These are phyloP conservation scores for Rhodotorula toruloides DNA, from an alignment of 768 basidiomycete genomes.

Conservation along the genomic window DNA sequence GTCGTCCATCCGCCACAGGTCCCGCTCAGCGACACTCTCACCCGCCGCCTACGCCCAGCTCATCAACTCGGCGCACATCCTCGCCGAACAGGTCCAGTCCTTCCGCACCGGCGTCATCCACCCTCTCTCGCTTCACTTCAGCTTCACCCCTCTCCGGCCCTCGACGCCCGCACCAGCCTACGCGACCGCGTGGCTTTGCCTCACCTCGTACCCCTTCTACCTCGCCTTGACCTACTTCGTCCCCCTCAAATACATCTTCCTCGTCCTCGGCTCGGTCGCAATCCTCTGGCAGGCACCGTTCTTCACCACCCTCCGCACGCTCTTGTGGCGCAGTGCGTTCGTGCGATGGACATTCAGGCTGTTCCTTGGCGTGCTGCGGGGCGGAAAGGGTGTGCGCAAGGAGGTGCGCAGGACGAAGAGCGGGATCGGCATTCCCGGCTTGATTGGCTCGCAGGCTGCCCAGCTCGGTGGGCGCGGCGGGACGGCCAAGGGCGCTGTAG, in stretches of 20 bases:
- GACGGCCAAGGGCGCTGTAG: background rate
- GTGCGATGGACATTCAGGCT: constrained; percentile 27
- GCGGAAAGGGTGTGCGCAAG: constrained; percentile 13
- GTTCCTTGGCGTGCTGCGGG: constrained; percentile 18
- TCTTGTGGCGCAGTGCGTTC: constrained; percentile 29
- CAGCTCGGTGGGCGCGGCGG: background rate
- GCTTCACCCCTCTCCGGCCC: constrained; percentile 23
- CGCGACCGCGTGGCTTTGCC: constrained; percentile 37
- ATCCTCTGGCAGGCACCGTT: constrained; percentile 41
- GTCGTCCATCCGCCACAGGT: constrained; percentile 3
- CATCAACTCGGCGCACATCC: constrained; percentile 18
- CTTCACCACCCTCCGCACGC: constrained; percentile 22
- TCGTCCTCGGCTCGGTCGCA: constrained; percentile 32
- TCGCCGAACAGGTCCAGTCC: constrained; percentile 32
- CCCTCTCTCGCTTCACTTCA: constrained; percentile 33
- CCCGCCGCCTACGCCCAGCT: constrained; percentile 30
- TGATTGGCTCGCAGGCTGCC: constrained; percentile 12
- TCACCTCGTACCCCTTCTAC: constrained; percentile 43
- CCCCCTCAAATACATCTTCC: constrained; percentile 38
- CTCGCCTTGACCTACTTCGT: constrained; percentile 37
- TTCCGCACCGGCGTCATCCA: constrained; percentile 28
- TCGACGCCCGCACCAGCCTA: constrained; percentile 27
- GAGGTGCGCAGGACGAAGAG: constrained; percentile 25
- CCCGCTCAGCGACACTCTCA: constrained; percentile 22
- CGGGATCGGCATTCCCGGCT: constrained; percentile 26